Evolutionary conservation across 2,329 filamentous ascomycete species (phyloP).

Genomic region (Ophiocordyceps camponoti-saundersi): DNA sequence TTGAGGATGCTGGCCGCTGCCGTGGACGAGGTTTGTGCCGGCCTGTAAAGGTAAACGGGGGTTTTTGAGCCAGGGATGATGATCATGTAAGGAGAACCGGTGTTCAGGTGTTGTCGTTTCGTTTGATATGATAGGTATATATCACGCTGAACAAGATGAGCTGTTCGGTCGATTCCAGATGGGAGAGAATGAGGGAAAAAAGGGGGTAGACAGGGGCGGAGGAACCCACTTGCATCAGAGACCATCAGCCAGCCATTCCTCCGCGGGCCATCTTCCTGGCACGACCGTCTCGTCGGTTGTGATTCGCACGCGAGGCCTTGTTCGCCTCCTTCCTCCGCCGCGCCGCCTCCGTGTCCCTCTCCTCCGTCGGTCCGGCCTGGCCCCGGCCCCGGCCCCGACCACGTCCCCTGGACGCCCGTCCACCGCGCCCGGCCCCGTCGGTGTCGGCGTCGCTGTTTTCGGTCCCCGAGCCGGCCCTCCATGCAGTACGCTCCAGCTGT

Average conservation of each 20-base stretch:
- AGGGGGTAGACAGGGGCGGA: too few relatives aligned
- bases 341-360: constrained; percentile 55
- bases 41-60: constrained; percentile 15
- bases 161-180: too few relatives aligned
- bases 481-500: constrained; percentile 48
- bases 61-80: too few relatives aligned
- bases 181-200: too few relatives aligned
- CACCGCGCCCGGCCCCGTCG: constrained; percentile 12
- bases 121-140: too few relatives aligned
- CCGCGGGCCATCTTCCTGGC: constrained; percentile 48
- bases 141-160: too few relatives aligned
- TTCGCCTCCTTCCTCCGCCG: constrained; percentile 65
- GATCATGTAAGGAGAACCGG: too few relatives aligned
- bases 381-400: constrained; percentile 35
- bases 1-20: constrained; percentile 68
- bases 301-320: constrained; percentile 70
- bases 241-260: constrained; percentile 17
- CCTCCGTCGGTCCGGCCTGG: constrained; percentile 38
- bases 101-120: too few relatives aligned
- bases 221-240: not conserved
- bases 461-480: constrained; percentile 37
- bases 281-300: constrained; percentile 60
- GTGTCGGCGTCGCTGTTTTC: constrained; percentile 37
- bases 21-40: constrained; percentile 42
- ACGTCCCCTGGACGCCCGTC: constrained; percentile 14